These are phyloP conservation scores for Canna indica DNA, from an alignment of 176 grass and related monocot species.

Conservation along the genomic window DNA sequence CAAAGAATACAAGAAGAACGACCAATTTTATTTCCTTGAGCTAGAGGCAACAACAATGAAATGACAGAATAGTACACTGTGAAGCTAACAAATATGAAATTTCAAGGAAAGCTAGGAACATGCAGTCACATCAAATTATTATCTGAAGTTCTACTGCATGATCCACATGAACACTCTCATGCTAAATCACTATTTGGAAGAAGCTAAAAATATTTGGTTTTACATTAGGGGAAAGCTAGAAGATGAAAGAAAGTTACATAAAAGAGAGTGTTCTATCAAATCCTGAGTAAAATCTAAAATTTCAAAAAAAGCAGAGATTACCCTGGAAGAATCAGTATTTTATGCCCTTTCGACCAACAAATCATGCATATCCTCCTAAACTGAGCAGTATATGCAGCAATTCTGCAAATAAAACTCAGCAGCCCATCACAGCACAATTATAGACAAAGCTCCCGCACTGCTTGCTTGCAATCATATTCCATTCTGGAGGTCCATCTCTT, in stretches of 20 bases:
- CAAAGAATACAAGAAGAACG: conserved; percentile 6
- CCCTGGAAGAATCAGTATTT: conserved; percentile 62
- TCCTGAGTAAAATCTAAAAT: conserved; percentile 53
- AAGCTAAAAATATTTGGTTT: conserved; percentile 26
- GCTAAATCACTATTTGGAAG: conserved; percentile 28
- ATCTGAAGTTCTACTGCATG: conserved; percentile 33
- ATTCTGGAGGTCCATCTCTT: conserved; percentile 47
- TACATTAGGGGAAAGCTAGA: conserved; percentile 31
- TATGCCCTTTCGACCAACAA: conserved; percentile 42
- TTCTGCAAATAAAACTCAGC: conserved; percentile 40
- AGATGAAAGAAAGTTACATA: conserved; percentile 22
- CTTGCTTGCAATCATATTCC: conserved; percentile 95
- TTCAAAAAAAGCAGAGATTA: conserved; percentile 52
- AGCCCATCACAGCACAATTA: conserved; percentile 97
- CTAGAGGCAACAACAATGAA: conserved; percentile 6
- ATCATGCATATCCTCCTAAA: conserved; percentile 45
- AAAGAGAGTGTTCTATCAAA: conserved; percentile 38
- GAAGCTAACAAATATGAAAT: conserved; percentile 16
- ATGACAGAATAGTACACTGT: conserved; percentile 21
- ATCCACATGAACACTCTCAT: conserved; percentile 26
- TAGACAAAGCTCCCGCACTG: conserved; percentile 83
- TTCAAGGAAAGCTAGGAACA: conserved; percentile 30
- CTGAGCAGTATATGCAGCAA: conserved; percentile 16
- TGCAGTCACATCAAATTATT: conserved; percentile 32
- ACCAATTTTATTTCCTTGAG: conserved; percentile 9